phyloP scores from a whole-genome alignment of 345 rosid species.

The Syzygium grande region DNA sequence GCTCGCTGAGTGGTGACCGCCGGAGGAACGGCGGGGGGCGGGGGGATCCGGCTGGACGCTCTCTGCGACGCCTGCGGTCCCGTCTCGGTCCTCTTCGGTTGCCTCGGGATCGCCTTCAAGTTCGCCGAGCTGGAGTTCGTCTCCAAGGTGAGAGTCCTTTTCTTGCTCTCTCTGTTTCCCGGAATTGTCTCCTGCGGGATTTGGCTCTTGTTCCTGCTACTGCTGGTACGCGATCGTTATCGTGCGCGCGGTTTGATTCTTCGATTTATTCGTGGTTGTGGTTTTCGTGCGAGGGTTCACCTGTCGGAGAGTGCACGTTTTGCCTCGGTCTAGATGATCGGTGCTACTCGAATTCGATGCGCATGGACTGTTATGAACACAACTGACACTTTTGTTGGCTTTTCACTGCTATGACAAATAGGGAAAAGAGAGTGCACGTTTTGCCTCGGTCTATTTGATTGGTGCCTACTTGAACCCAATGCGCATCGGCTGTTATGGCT shows the following conservation, averaged over 20 bases:
- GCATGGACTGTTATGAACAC: background rate
- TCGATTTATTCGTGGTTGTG: background rate
- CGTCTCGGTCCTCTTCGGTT: constrained; percentile 9
- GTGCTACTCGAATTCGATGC: background rate
- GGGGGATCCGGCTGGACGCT: constrained; percentile 17
- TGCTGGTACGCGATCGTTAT: background rate
- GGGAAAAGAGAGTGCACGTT: background rate
- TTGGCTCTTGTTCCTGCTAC: background rate
- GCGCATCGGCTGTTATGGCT: background rate
- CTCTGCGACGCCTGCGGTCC: constrained; percentile 12
- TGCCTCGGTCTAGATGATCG: background rate
- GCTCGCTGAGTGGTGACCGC: constrained; percentile 12
- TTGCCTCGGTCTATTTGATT: background rate
- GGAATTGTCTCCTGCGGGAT: background rate
- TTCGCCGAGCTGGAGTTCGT: constrained; percentile 10
- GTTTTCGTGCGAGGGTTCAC: background rate
- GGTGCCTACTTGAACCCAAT: background rate
- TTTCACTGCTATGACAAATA: background rate
- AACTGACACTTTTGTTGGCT: background rate
- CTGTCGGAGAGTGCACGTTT: background rate
- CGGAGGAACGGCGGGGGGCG: background rate
- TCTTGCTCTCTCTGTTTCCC: constrained; percentile 23
- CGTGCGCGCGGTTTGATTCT: background rate
- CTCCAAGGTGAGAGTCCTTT: constrained; percentile 22
- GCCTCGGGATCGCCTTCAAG: constrained; percentile 17